These are phyloP conservation scores for Edaphochlamys debaryana DNA, from an alignment of 139 green algal species.

Conservation along the genomic window DNA sequence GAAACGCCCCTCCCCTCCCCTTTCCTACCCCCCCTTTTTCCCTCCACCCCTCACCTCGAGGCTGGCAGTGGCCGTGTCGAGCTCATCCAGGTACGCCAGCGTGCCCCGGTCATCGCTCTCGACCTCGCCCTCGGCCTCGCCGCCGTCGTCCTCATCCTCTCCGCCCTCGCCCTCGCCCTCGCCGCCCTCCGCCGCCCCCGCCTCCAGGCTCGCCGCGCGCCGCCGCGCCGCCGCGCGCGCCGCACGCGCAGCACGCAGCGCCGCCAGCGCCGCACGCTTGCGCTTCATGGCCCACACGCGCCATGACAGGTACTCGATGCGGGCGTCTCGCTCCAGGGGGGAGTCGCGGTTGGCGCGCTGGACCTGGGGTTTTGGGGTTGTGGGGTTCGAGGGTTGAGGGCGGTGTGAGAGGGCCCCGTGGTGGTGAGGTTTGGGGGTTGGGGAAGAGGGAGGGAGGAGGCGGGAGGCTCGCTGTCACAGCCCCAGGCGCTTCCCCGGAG, in stretches of 20 bases:
- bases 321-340: slow-evolving; percentile 69
- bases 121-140: not conserved
- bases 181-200: no score
- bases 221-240: not conserved
- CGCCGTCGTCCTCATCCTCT: not conserved
- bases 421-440: no score
- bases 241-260: not conserved
- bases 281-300: slow-evolving; percentile 89
- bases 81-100: no score
- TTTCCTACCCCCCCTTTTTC: no score
- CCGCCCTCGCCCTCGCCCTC: not conserved
- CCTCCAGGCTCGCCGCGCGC: not conserved
- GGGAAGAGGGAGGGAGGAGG: no score
- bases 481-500: no score
- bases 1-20: no score
- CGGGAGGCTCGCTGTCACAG: no score
- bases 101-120: not conserved
- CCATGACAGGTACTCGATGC: slow-evolving; percentile 88
- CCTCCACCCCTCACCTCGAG: slow-evolving; percentile 10
- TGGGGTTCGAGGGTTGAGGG: not conserved
- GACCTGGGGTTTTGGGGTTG: not conserved
- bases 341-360: slow-evolving; percentile 17
- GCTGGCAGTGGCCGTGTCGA: not conserved
- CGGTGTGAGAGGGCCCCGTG: not conserved
- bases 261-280: slow-evolving; percentile 44